Percentiles rank a stretch among this genome's conserved stretches.
Conservation (phyloP, 2,329 filamentous ascomycete genomes). For the Ophiocordyceps camponoti-saundersi region DNA sequence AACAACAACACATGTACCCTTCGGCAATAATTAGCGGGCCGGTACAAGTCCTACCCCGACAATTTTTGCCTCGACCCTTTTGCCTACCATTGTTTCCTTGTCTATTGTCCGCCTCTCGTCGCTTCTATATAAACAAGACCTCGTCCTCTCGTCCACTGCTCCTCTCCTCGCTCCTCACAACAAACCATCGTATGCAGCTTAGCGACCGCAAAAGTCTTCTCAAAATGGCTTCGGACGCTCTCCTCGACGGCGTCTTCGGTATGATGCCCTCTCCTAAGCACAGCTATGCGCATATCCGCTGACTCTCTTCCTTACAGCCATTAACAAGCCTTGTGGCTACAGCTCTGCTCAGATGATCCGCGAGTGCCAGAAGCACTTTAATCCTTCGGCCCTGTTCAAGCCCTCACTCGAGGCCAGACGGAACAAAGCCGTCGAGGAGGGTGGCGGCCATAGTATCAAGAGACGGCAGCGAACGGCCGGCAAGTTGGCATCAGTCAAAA, state of each 20-base stretch:
- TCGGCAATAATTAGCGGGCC: not conserved
- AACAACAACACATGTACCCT: not conserved
- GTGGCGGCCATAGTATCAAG: constrained; percentile 34
- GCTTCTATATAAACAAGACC: not conserved
- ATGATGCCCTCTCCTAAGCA: constrained; percentile 7
- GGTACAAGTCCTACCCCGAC: no score
- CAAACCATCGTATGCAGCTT: constrained; percentile 11
- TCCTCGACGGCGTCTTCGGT: constrained; percentile 43
- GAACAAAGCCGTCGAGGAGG: constrained; percentile 36
- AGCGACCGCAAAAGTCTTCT: constrained; percentile 10
- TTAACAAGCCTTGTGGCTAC: constrained; percentile 80
- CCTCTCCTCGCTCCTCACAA: not conserved
- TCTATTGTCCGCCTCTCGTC: not conserved
- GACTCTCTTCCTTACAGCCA: constrained; percentile 35
- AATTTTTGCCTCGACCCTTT: not conserved
- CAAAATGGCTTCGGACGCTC: constrained; percentile 35
- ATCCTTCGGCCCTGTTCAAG: constrained; percentile 61
- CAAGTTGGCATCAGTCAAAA: constrained; percentile 59
- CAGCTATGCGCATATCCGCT: not conserved
- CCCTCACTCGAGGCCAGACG: constrained; percentile 56
- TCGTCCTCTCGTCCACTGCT: not conserved
- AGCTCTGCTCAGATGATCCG: constrained; percentile 85
- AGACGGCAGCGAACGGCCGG: constrained; percentile 36
- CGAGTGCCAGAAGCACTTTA: constrained; percentile 71
- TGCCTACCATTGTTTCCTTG: not conserved